These are phyloP conservation scores for Tylopilus rubrobrunneus DNA, from an alignment of 768 basidiomycete genomes.

Conservation along the genomic window DNA sequence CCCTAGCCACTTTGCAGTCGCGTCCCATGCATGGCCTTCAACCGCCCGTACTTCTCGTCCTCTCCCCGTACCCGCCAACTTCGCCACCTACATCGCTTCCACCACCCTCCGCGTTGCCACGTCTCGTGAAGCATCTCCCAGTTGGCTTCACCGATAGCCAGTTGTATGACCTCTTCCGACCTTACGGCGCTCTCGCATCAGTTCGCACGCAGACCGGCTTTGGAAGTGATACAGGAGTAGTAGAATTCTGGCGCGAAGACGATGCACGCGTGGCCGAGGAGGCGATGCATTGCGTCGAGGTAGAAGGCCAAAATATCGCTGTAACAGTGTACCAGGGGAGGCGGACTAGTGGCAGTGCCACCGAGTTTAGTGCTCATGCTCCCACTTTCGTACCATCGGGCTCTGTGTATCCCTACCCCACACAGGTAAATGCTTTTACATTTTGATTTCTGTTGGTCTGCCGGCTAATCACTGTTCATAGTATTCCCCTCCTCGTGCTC, in stretches of 20 bases:
- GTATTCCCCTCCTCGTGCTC: constrained; percentile 69
- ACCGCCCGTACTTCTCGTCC: constrained; percentile 57
- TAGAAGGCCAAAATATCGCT: constrained; percentile 81
- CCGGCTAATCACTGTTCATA: constrained; percentile 19
- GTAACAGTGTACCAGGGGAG: constrained; percentile 74
- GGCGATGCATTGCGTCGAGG: constrained; percentile 77
- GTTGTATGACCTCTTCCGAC: constrained; percentile 82
- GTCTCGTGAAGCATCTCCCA: constrained; percentile 84
- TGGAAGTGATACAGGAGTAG: constrained; percentile 71
- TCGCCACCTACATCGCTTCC: constrained; percentile 71
- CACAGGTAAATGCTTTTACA: constrained; percentile 41
- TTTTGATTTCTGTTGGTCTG: not conserved
- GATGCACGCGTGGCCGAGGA: constrained; percentile 78
- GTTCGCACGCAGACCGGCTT: constrained; percentile 71
- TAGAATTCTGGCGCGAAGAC: constrained; percentile 87
- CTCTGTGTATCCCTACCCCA: constrained; percentile 60
- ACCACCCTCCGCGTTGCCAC: constrained; percentile 70
- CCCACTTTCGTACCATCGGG: constrained; percentile 74
- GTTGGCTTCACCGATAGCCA: constrained; percentile 60
- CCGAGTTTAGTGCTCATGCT: constrained; percentile 71
- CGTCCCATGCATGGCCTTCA: constrained; percentile 61
- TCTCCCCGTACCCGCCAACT: constrained; percentile 84
- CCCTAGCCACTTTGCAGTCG: constrained; percentile 77
- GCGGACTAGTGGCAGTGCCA: constrained; percentile 48
- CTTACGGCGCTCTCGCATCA: constrained; percentile 80